Evolutionary conservation across 1,139 yeast genomes (phyloP).

Genomic region (Protomyces lactucae-debilis): DNA sequence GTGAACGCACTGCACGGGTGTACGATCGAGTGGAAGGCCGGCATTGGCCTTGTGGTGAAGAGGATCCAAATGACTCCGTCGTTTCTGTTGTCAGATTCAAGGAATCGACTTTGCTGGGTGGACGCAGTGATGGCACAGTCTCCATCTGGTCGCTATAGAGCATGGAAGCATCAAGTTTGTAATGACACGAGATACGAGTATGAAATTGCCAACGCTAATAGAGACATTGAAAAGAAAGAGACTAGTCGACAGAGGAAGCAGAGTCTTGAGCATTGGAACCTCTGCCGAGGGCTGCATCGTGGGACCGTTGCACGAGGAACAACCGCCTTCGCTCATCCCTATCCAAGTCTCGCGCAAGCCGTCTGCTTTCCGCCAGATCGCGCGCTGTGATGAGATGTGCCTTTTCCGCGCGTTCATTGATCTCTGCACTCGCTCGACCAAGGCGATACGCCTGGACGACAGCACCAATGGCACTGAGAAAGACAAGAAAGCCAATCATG

Average conservation of each 20-base stretch:
- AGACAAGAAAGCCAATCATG: constrained; percentile 19
- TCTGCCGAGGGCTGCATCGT: neutral
- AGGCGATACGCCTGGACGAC: constrained; percentile 19
- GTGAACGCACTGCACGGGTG: constrained; percentile 50
- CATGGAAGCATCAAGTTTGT: neutral
- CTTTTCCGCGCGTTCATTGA: constrained; percentile 21
- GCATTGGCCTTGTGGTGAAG: constrained; percentile 53
- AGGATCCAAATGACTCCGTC: constrained; percentile 37
- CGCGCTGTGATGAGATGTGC: constrained; percentile 16
- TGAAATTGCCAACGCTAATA: neutral
- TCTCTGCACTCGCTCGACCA: constrained; percentile 24
- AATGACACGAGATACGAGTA: neutral
- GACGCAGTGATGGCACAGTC: constrained; percentile 54
- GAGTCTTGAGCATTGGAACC: neutral
- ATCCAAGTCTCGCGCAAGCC: constrained; percentile 18
- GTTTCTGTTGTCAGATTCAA: constrained; percentile 47
- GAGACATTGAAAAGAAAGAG: neutral
- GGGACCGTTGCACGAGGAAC: constrained; percentile 13
- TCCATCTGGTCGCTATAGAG: constrained; percentile 47
- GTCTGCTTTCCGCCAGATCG: constrained; percentile 22
- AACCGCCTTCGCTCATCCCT: constrained; percentile 19
- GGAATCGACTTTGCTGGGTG: constrained; percentile 62
- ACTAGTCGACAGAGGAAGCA: neutral
- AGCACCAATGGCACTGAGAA: constrained; percentile 24
- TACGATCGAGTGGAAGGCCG: constrained; percentile 52